Evolutionary conservation across 2,329 filamentous ascomycete genomes (phyloP), one percentile per base, ranked within the genome.

Genomic region (Aureobasidium sp.): DNA sequence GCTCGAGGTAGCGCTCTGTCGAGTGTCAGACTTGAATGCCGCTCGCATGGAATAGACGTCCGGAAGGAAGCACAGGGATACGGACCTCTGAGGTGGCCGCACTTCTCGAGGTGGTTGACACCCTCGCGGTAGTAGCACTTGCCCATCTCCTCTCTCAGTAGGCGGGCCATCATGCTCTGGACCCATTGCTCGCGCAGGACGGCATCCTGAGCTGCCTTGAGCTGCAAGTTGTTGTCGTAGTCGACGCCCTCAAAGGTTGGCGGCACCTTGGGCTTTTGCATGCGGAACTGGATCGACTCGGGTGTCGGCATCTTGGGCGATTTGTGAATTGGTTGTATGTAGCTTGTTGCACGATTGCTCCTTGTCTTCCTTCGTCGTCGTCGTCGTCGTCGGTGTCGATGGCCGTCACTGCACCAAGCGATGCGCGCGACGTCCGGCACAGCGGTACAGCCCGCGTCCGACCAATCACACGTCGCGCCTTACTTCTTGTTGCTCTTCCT

Each of bases 141-240:
- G 76, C 86, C 82, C 78, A 94, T 79, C 80, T 94, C 90, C 74
- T 93, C 88, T 66, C 88, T 81, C 61, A 94, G 88, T 66, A 94
- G 78, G 64, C 90, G 82, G 62, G 88, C 88, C 90, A 92, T 94
- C 90, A 94, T 94, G 74, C 87, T 86, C 74, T 85, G 86, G 64
- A 94, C 89, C 90, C 90, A 94, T 79, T 94, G 90, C 78, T 94
- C 90, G 66, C 89, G 83, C 69, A 94, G 84, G 62, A 94, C 83
- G 66, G 89, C 83, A 74, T 94, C 90, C 74, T 93, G 89, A 60
- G 90, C 90, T 64, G 86, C 85, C 80, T 93, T 94, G 73, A 94
- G 81, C 68, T 85, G 84, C 73, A 84, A 85, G 74, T 86, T 91
- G 78, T 94, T 88, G 67, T 92, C 87, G 79, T 88, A 94, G 79